phyloP scores from a whole-genome alignment of 176 grass and related monocot species.

The Oryza australiensis region DNA sequence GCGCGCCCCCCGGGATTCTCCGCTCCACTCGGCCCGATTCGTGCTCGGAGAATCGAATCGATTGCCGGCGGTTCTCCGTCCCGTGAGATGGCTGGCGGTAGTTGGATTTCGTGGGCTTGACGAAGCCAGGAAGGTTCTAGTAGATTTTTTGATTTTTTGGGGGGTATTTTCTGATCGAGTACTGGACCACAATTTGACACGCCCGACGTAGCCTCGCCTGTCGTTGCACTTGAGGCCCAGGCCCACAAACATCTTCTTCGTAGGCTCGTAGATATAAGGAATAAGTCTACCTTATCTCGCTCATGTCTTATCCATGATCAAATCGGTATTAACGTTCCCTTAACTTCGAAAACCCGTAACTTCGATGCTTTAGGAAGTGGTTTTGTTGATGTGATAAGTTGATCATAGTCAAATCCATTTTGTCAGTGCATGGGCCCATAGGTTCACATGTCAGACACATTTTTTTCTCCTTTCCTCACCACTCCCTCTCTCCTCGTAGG shows the following conservation, averaged over 20 bases:
- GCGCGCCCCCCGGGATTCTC: slow-evolving; percentile 6
- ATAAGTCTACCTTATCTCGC: too few relatives aligned
- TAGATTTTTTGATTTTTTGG: slow-evolving; percentile 46
- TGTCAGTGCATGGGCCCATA: too few relatives aligned
- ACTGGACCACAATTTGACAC: slow-evolving; percentile 43
- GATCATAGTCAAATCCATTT: too few relatives aligned
- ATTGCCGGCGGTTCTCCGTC: slow-evolving; percentile 4
- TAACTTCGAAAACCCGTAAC: too few relatives aligned
- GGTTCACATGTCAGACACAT: too few relatives aligned
- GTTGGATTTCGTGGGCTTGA: slow-evolving; percentile 43
- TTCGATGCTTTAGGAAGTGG: too few relatives aligned
- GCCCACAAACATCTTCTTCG: not conserved
- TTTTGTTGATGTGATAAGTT: too few relatives aligned
- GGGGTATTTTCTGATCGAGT: not conserved
- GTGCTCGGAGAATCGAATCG: not conserved
- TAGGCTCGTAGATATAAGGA: too few relatives aligned
- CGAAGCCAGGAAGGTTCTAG: slow-evolving; percentile 38
- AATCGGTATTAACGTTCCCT: too few relatives aligned
- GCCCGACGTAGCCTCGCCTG: slow-evolving; percentile 18
- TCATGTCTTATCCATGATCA: too few relatives aligned
- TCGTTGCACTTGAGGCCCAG: not conserved
- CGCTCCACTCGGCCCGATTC: not conserved
- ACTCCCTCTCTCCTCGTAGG: too few relatives aligned
- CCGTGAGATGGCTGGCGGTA: slow-evolving; percentile 10
- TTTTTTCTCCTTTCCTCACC: too few relatives aligned